These are phyloP conservation scores for Talaromyces islandicus DNA, from an alignment of 2,329 filamentous ascomycete species.

Conservation along the genomic window DNA sequence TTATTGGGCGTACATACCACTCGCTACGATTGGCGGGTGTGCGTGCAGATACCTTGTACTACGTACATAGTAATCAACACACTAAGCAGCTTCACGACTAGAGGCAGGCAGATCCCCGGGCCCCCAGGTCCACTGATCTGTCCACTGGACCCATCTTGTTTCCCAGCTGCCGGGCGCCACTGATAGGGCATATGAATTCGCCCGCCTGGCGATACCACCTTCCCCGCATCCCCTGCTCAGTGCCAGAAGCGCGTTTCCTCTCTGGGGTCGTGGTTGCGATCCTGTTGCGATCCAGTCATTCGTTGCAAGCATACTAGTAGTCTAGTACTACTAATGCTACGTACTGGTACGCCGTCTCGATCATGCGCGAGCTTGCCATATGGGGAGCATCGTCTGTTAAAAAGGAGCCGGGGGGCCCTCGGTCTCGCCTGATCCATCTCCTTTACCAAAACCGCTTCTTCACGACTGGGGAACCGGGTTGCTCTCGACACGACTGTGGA, in stretches of 20 bases:
- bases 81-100: neutral
- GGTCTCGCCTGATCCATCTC: neutral
- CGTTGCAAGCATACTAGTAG: too few relatives aligned
- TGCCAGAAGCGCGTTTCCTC: neutral
- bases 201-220: neutral
- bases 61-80: neutral
- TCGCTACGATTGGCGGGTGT: neutral
- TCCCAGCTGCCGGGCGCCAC: neutral
- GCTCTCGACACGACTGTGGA: neutral
- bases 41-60: neutral
- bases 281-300: neutral
- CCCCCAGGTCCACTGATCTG: neutral
- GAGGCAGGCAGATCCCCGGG: neutral
- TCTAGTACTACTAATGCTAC: too few relatives aligned
- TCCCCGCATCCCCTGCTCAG: neutral
- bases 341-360: neutral
- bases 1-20: neutral
- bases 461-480: neutral
- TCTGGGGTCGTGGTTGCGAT: neutral
- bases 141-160: neutral
- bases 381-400: neutral
- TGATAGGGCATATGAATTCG: neutral
- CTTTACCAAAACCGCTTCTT: neutral
- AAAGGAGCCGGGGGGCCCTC: neutral
- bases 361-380: neutral